Evolutionary conservation across 805 yeast genomes (phyloP), one percentile per base, ranked within the genome.

Genomic region (Candida succiphila): DNA sequence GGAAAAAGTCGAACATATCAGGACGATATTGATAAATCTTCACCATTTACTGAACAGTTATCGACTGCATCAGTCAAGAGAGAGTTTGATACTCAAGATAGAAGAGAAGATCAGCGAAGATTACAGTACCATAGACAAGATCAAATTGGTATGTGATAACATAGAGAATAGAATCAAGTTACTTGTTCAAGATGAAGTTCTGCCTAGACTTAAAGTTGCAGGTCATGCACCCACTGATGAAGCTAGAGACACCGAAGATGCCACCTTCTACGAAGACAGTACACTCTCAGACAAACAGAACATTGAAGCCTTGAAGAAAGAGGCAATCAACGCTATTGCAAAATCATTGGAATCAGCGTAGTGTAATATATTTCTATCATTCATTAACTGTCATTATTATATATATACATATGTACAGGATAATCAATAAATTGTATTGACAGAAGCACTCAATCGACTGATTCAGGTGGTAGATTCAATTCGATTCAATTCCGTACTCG

Each of bases 41-140:
- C 96, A 92, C 52, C 97, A 92, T 54, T 61, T 92, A 25, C 60
- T 92, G 37, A 92, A 92, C 53, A 87, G 88, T 33, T 92, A 92
- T 56, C 66, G 98, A 39, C 92, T 96, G 3, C 97, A 92, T 56
- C 98, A 92, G 52, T 81, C 95, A 3, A 67, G 96, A 33, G 98
- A 92, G 48, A 78, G 88, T 32, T 63, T 92, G 42, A 84, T 87
- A 28, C 65, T 85, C 65, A 62, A 82, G 48, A 72, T 89, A 23
- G 82, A 72, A 32, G 63, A 67, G 28, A 81, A 80, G 45, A 63
- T 65, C 32, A 49, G 55, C 5, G 80, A 78, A 17, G 52, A 55
- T 23, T 27, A 31, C 15, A 49, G 38, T 3, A 48, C 47, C 39
- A 78, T 80, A 7, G 52, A 49, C 5, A 45, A 48, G 22, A 68